Evolutionary conservation across 768 basidiomycete genomes (phyloP).

Genomic region (Amanita exitialis): DNA sequence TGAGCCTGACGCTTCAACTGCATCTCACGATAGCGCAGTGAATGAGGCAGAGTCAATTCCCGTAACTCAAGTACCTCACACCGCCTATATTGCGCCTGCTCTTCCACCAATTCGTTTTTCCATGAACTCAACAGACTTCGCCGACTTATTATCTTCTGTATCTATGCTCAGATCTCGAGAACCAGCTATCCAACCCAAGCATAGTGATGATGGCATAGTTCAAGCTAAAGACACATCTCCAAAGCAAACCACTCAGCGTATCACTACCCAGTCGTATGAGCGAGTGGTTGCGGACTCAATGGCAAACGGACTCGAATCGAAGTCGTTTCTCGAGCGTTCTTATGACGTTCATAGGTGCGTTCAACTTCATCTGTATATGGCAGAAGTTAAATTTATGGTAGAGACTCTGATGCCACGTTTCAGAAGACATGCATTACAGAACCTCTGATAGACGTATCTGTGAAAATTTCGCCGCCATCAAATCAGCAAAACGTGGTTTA

Average conservation of each 20-base stretch:
- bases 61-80: constrained; percentile 54
- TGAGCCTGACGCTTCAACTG: constrained; percentile 17
- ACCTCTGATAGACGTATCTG: neutral
- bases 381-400: neutral
- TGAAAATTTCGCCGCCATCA: neutral
- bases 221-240: neutral
- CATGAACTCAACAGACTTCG: constrained; percentile 74
- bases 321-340: neutral
- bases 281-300: neutral
- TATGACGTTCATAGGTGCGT: neutral
- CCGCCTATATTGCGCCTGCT: constrained; percentile 81
- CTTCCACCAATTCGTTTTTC: constrained; percentile 90
- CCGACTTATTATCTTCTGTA: constrained; percentile 55
- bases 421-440: neutral
- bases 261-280: neutral
- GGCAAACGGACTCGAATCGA: neutral
- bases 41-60: constrained; percentile 50
- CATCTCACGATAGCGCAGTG: constrained; percentile 28
- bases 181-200: neutral
- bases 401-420: neutral
- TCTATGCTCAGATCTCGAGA: constrained; percentile 40
- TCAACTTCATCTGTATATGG: neutral
- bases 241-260: neutral
- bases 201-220: neutral
- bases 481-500: neutral